Evolutionary conservation across 2,329 filamentous ascomycete genomes (phyloP).

Genomic region (Colletotrichum endophyticum): DNA sequence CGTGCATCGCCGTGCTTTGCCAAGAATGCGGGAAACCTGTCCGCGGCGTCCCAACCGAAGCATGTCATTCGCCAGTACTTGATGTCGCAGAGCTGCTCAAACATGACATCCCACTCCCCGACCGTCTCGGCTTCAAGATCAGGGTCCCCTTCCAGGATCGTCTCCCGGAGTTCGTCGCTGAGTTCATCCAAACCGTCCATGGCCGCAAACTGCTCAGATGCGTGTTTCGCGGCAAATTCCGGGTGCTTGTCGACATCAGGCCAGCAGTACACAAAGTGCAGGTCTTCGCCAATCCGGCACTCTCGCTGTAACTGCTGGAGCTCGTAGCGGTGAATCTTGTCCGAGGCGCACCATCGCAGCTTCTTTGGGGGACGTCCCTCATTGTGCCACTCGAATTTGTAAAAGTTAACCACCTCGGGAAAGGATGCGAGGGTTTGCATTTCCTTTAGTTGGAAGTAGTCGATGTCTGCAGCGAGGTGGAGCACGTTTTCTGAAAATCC

Average conservation of each 20-base stretch:
- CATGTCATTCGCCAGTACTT: slow-evolving; percentile 1
- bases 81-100: not conserved
- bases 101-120: not conserved
- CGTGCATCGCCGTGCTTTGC: not conserved
- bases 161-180: not conserved
- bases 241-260: slow-evolving; percentile 33
- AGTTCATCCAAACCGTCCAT: not conserved
- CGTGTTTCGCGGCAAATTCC: slow-evolving; percentile 31
- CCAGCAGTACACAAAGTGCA: slow-evolving; percentile 34
- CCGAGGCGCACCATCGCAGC: slow-evolving; percentile 36
- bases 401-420: slow-evolving; percentile 33
- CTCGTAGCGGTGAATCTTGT: slow-evolving; percentile 30
- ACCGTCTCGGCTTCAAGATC: not conserved
- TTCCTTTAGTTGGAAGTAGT: not conserved
- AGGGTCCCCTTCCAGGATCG: not conserved
- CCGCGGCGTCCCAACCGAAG: slow-evolving; percentile 11
- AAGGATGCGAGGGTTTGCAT: slow-evolving; percentile 2
- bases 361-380: slow-evolving; percentile 8
- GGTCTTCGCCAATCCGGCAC: slow-evolving; percentile 27
- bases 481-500: slow-evolving; percentile 33
- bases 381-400: slow-evolving; percentile 20
- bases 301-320: slow-evolving; percentile 29
- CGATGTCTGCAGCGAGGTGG: slow-evolving; percentile 28
- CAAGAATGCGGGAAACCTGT: not conserved
- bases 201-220: not conserved